phyloP scores from a whole-genome alignment of 2,329 filamentous ascomycete species.

The Sordariomycetes sp. region DNA sequence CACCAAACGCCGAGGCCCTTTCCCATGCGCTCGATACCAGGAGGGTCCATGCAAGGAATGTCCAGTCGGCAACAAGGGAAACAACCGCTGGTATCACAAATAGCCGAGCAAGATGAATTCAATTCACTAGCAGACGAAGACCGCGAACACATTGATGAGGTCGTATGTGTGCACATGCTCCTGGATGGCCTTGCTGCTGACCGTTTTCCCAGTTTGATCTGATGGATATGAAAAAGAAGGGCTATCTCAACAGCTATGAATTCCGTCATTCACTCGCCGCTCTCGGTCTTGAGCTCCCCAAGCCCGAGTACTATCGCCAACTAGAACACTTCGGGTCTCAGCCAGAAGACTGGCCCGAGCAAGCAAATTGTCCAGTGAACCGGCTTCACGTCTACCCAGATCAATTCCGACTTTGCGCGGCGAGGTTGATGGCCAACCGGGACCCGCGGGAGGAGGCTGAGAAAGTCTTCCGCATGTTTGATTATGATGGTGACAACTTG shows the following conservation, averaged over 20 bases:
- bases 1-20: constrained; percentile 28
- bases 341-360: constrained; percentile 46
- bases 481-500: constrained; percentile 82
- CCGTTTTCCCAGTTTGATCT: constrained; percentile 61
- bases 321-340: constrained; percentile 74
- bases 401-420: constrained; percentile 61
- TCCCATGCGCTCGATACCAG: constrained; percentile 22
- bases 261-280: constrained; percentile 94
- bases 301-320: constrained; percentile 72
- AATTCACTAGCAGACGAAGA: constrained; percentile 70
- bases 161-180: constrained; percentile 45
- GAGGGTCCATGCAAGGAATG: too few species aligned
- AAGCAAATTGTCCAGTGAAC: constrained; percentile 30
- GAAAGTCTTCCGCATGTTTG: constrained; percentile 87
- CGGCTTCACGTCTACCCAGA: constrained; percentile 40
- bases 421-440: constrained; percentile 68
- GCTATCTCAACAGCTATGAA: constrained; percentile 93
- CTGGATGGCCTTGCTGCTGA: not conserved
- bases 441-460: constrained; percentile 88
- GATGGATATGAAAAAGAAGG: constrained; percentile 95
- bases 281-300: constrained; percentile 84
- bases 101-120: constrained; percentile 27
- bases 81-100: constrained; percentile 22
- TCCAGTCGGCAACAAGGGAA: too few species aligned
- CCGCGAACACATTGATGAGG: constrained; percentile 86